phyloP scores from a whole-genome alignment of 2,329 filamentous ascomycete species.

The Aspergillus novoparasiticus region DNA sequence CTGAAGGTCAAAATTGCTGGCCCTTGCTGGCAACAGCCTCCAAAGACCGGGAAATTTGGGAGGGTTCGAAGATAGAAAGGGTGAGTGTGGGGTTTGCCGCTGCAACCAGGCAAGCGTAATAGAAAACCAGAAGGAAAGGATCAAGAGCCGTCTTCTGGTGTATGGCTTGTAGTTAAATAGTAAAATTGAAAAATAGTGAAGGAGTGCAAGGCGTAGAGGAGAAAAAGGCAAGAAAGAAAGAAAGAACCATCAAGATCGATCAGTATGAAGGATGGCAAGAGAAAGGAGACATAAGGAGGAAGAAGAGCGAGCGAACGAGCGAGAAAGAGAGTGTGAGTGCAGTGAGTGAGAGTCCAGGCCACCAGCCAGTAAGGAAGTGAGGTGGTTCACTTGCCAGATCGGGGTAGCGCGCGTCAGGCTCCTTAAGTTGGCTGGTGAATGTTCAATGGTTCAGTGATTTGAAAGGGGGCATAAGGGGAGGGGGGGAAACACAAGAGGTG shows the following conservation, averaged over 20 bases:
- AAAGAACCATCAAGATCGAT: constrained; percentile 1
- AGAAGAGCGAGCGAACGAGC: constrained; percentile 2
- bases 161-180: not conserved
- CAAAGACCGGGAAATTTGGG: constrained; percentile 4
- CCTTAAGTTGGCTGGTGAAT: constrained; percentile 1
- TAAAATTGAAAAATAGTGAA: not conserved
- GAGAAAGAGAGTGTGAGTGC: not conserved
- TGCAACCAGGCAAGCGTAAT: constrained; percentile 36
- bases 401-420: constrained; percentile 12
- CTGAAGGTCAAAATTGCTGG: constrained; percentile 6
- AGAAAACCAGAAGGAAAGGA: constrained; percentile 12
- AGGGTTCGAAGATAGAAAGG: constrained; percentile 15
- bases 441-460: constrained; percentile 7
- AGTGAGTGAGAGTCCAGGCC: constrained; percentile 9
- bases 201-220: not conserved
- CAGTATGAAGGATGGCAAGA: constrained; percentile 2
- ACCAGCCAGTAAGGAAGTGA: constrained; percentile 8
- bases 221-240: not conserved
- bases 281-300: constrained; percentile 2
- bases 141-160: not conserved
- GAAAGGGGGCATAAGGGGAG: constrained; percentile 5
- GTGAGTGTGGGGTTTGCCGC: constrained; percentile 29
- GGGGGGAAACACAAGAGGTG: not conserved
- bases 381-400: constrained; percentile 2
- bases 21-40: constrained; percentile 14